Evolutionary conservation across 306 rosid species (phyloP), one percentile per base, ranked within the genome.

Genomic region (Comarum palustre): DNA sequence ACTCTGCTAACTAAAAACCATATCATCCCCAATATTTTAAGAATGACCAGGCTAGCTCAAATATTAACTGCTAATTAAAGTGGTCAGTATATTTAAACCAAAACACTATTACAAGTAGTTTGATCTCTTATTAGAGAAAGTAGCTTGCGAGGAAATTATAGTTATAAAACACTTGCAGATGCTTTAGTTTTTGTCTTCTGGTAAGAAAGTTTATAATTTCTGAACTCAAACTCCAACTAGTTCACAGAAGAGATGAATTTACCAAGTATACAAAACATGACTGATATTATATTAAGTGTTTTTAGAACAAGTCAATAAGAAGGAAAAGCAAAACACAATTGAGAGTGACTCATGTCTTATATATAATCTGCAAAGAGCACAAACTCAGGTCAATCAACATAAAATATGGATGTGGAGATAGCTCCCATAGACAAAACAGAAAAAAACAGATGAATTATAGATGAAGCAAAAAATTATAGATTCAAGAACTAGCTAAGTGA

Each of bases 211-310:
- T 25, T 58, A 58, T 14, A 27, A 25, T 58, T 6, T 27, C 3
- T 58, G 65, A 29, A 24, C 22, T 60, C 12, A 31, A 8, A 62
- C 67, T 9, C 67, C 65, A 59, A 59, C 65, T 31, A 60, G 41
- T 34, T 19, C 67, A 62, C 5, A 15, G 6, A 61, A 13, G 24
- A 62, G 13, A 34, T 62, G 67, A 34, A 19, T 32, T 62, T 36
- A 32, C 43, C 42, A 62, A 34, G 34, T 62, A 60, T 29, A 60
- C 42, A 39, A 52, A 60, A 60, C 20, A 4, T 31, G 19, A 31
- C 0, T 31, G 3, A 19, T 62, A 62, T 32, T 34, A 60, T 34
- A 62, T 32, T 34, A 34, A 29, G 6, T 7, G 25, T 8, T 20
- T 8, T 17, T 6, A 62, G 45, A 62, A 34, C 42, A 62, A 32